Evolutionary conservation across 176 grass and related monocot genomes (phyloP).

Genomic region (Carex kokanica): DNA sequence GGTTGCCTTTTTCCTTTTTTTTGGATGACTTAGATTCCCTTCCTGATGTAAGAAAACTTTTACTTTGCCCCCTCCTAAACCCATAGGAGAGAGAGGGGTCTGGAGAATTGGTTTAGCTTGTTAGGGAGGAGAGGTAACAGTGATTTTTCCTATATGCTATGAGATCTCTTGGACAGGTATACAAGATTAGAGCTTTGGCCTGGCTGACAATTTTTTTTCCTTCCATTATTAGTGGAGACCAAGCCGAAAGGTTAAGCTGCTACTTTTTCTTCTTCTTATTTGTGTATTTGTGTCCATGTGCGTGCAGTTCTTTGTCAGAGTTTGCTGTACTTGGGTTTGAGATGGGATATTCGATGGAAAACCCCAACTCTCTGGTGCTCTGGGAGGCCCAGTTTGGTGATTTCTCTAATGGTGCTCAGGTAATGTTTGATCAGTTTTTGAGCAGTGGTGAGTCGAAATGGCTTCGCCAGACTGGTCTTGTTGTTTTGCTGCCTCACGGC

Average conservation of each 20-base stretch:
- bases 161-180: background rate
- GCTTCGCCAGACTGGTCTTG: slow-evolving; percentile 85
- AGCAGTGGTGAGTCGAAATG: slow-evolving; percentile 97
- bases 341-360: slow-evolving; percentile 97
- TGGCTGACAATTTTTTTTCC: background rate
- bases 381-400: slow-evolving; percentile 99
- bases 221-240: background rate
- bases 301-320: slow-evolving; percentile 95
- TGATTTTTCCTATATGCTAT: background rate
- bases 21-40: background rate
- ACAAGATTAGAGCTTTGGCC: background rate
- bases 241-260: background rate
- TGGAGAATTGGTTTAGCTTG: background rate
- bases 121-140: background rate
- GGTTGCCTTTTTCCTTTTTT: background rate
- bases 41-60: background rate
- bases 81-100: background rate
- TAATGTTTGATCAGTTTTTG: slow-evolving; percentile 97
- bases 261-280: background rate
- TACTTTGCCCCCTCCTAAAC: background rate
- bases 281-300: background rate
- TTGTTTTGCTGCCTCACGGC: slow-evolving; percentile 79
- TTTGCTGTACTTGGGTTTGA: slow-evolving; percentile 99
- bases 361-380: slow-evolving; percentile 87
- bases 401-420: slow-evolving; percentile 91